phyloP scores from a whole-genome alignment of 106 monocot species.

The Apostasia ramifera region DNA sequence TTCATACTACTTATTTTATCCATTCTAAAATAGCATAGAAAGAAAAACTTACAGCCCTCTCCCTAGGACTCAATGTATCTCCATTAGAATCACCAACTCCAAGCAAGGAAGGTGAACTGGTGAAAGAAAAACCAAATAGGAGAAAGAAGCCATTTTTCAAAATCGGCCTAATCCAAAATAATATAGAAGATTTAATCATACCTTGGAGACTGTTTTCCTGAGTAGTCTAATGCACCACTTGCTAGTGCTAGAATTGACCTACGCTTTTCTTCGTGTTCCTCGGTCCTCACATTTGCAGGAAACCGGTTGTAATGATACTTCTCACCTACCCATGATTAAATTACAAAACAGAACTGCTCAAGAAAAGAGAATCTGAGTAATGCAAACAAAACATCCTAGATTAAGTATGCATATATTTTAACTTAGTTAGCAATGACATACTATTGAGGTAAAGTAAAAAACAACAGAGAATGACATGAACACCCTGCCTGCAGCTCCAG shows the following conservation, averaged over 20 bases:
- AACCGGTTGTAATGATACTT: slow-evolving; percentile 62
- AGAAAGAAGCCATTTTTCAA: not conserved
- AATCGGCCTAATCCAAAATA: not conserved
- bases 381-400: not conserved
- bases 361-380: too few relatives aligned
- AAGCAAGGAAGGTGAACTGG: slow-evolving; percentile 48
- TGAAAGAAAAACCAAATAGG: slow-evolving; percentile 4
- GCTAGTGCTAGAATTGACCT: slow-evolving; percentile 58
- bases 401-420: not conserved
- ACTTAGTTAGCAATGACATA: not conserved
- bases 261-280: slow-evolving; percentile 91
- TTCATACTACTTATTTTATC: not conserved
- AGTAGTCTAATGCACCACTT: slow-evolving; percentile 38
- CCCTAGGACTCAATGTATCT: slow-evolving; percentile 76
- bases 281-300: slow-evolving; percentile 75
- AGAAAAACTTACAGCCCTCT: slow-evolving; percentile 70
- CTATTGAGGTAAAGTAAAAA: not conserved
- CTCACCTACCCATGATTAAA: slow-evolving; percentile 24
- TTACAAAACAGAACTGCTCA: not conserved
- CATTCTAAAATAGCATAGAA: not conserved
- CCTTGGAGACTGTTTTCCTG: slow-evolving; percentile 46
- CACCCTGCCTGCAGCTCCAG: slow-evolving; percentile 31
- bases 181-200: slow-evolving; percentile 13
- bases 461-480: slow-evolving; percentile 2
- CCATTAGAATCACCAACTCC: slow-evolving; percentile 36